Evolutionary conservation across 495 filamentous ascomycete species (phyloP).

Genomic region (Podospora fimiseda): DNA sequence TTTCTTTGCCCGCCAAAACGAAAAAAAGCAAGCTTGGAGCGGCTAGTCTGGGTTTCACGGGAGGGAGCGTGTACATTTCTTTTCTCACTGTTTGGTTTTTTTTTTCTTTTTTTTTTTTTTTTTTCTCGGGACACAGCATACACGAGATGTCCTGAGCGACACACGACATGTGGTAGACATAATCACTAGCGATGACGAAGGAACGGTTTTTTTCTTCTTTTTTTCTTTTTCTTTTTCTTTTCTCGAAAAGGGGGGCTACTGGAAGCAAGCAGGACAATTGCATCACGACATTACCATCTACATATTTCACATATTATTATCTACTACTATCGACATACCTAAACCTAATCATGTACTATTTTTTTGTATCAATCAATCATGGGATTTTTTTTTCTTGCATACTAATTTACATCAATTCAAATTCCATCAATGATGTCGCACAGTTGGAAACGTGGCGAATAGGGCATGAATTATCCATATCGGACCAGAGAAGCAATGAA

Average conservation of each 20-base stretch:
- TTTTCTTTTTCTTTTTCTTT: not conserved
- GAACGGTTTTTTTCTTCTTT: not conserved
- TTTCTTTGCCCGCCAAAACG: slow-evolving; percentile 1
- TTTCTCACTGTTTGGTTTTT: slow-evolving; percentile 1
- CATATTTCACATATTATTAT: not conserved
- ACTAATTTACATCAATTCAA: not conserved
- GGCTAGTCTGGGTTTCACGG: slow-evolving; percentile 1
- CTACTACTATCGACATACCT: not conserved
- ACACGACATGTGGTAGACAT: slow-evolving; percentile 7
- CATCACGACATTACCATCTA: not conserved
- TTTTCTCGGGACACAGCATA: slow-evolving; percentile 15
- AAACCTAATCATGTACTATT: slow-evolving; percentile 1
- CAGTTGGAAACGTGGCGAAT: not conserved
- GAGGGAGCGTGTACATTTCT: not conserved
- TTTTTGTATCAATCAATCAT: no score
- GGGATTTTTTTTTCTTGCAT: no score
- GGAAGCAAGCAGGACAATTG: not conserved
- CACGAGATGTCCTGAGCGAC: slow-evolving; percentile 11
- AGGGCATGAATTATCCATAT: not conserved
- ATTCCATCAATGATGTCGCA: slow-evolving; percentile 1
- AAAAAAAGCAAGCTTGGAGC: slow-evolving; percentile 7
- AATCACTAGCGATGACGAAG: slow-evolving; percentile 3
- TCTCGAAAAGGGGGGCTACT: not conserved
- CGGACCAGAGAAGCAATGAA: not conserved
- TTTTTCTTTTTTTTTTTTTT: slow-evolving; percentile 3